phyloP scores from a whole-genome alignment of 2,329 filamentous ascomycete genomes.

The Ophiostoma himal-ulmi region DNA sequence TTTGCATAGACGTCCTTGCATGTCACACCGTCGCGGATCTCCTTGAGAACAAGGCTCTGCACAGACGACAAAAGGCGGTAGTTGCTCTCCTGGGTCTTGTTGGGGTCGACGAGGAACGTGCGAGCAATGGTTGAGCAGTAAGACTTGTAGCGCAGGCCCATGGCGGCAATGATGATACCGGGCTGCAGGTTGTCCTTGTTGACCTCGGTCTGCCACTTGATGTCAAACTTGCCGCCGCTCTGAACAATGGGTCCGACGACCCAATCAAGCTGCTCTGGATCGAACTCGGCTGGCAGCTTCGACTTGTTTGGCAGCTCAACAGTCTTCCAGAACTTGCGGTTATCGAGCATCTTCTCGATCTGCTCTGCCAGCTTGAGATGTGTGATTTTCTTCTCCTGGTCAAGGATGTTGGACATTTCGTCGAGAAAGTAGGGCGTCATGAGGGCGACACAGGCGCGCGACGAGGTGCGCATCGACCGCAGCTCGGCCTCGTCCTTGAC shows the following conservation, averaged over 20 bases:
- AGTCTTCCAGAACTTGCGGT: conserved; percentile 86
- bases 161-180: conserved; percentile 85
- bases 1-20: conserved; percentile 91
- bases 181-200: conserved; percentile 80
- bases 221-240: conserved; percentile 91
- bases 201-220: conserved; percentile 71
- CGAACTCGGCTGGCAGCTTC: conserved; percentile 82
- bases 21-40: conserved; percentile 76
- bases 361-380: conserved; percentile 81
- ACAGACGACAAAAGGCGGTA: conserved; percentile 84
- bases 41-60: conserved; percentile 85
- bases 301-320: conserved; percentile 61
- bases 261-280: conserved; percentile 87
- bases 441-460: conserved; percentile 85
- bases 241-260: conserved; percentile 84
- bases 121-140: conserved; percentile 90
- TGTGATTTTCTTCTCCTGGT: conserved; percentile 94
- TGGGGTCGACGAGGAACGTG: conserved; percentile 94
- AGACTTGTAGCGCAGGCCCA: conserved; percentile 91
- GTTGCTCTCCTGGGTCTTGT: conserved; percentile 88
- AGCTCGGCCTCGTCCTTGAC: conserved; percentile 94
- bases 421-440: conserved; percentile 97
- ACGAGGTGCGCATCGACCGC: conserved; percentile 87
- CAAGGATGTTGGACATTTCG: conserved; percentile 93
- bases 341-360: conserved; percentile 85